Evolutionary conservation across 306 rosid genomes (phyloP).

Genomic region (Pyrus betulifolia): DNA sequence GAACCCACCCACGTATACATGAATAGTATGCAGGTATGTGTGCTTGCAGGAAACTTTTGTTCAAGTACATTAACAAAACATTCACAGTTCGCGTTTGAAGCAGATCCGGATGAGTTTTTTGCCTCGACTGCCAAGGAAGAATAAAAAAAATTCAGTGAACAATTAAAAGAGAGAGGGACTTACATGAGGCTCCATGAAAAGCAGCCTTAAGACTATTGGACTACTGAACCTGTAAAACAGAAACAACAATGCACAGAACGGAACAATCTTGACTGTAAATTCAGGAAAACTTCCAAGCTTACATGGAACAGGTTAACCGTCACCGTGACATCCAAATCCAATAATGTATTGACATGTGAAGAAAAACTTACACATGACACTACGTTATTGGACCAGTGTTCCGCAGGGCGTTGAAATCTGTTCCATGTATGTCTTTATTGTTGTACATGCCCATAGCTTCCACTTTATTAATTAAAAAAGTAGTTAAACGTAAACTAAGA

Average conservation of each 20-base stretch:
- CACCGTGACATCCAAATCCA: too few species aligned
- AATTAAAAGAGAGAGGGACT: not conserved
- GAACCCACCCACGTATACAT: not conserved
- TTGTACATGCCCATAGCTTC: too few species aligned
- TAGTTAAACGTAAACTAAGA: too few species aligned
- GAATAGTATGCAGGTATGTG: not conserved
- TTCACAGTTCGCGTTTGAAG: constrained; percentile 73
- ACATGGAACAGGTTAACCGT: too few species aligned
- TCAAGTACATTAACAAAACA: constrained; percentile 27
- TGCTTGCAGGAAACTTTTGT: too few species aligned
- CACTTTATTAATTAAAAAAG: too few species aligned
- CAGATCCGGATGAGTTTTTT: constrained; percentile 78
- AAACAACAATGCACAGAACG: not conserved
- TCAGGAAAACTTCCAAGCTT: not conserved
- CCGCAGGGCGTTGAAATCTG: too few species aligned
- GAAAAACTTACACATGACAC: too few species aligned
- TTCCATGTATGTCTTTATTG: too few species aligned
- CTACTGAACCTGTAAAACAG: not conserved
- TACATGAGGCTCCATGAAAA: not conserved
- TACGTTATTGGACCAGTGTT: too few species aligned
- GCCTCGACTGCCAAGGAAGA: constrained; percentile 61
- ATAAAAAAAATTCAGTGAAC: not conserved
- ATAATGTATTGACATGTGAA: too few species aligned
- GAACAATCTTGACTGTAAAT: not conserved
- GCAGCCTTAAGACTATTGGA: not conserved